Percentiles rank a stretch among this genome's conserved stretches.
Conservation (phyloP, 306 rosid genomes). For the Spatholobus suberectus region DNA sequence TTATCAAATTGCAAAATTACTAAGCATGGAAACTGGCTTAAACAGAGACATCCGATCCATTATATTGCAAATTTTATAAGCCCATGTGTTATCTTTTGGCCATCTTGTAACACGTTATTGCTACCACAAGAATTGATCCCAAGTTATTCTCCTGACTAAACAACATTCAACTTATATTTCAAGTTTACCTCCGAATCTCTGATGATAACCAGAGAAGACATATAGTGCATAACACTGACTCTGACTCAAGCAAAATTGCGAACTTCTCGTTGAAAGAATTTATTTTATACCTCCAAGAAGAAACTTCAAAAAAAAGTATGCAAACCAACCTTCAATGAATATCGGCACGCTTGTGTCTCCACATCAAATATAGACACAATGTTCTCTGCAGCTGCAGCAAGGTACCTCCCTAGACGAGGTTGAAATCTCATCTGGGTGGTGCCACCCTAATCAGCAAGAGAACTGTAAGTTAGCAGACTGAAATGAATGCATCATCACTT, state of each 20-base stretch:
- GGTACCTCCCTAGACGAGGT: slow-evolving; percentile 84
- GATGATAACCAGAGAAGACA: neutral
- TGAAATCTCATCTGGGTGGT: slow-evolving; percentile 90
- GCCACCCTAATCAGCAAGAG: slow-evolving; percentile 70
- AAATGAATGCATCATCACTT: slow-evolving; percentile 20
- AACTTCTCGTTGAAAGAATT: neutral
- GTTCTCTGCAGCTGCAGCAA: slow-evolving; percentile 92
- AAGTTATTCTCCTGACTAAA: neutral
- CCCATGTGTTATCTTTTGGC: neutral
- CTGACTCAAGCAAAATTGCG: neutral
- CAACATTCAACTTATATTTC: neutral
- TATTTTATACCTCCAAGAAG: neutral
- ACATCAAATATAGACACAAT: slow-evolving; percentile 90
- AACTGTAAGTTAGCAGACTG: neutral
- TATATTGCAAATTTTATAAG: neutral
- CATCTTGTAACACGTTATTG: neutral
- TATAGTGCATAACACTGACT: neutral
- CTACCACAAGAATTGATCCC: neutral
- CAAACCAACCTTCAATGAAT: slow-evolving; percentile 76
- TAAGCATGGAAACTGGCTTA: neutral
- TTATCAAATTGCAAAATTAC: neutral
- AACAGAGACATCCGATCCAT: neutral
- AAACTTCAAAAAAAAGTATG: neutral
- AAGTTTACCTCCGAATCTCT: neutral
- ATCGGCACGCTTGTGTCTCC: slow-evolving; percentile 76